Percentiles rank a stretch among this genome's conserved stretches.
phyloP scores from a whole-genome alignment of 2,329 filamentous ascomycete species.

The Dryadomyces sulphureus region DNA sequence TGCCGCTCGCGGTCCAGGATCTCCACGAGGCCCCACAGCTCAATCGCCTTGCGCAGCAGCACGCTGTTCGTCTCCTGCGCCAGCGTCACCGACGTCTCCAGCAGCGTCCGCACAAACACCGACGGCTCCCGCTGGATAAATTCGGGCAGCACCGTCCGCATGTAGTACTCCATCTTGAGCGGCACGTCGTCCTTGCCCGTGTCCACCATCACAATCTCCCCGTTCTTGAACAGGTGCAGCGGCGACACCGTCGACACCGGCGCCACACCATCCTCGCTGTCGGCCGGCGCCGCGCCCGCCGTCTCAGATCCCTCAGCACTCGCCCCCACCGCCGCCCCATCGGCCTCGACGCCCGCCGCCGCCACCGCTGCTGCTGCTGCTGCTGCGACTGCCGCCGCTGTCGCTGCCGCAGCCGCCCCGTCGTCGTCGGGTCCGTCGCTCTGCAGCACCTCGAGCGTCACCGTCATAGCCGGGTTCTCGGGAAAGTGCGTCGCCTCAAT shows the following conservation, averaged over 20 bases:
- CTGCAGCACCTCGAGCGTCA: slow-evolving; percentile 28
- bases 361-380: slow-evolving; percentile 1
- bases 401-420: slow-evolving; percentile 9
- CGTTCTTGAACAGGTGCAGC: slow-evolving; percentile 10
- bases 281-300: background rate
- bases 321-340: no score
- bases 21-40: slow-evolving; percentile 51
- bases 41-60: slow-evolving; percentile 41
- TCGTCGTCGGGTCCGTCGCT: slow-evolving; percentile 18
- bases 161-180: slow-evolving; percentile 42
- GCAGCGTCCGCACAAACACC: slow-evolving; percentile 41
- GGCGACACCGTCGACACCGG: slow-evolving; percentile 18
- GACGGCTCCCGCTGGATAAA: slow-evolving; percentile 46
- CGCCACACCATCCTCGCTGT: slow-evolving; percentile 16
- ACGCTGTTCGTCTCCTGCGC: slow-evolving; percentile 35
- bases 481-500: slow-evolving; percentile 48
- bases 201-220: slow-evolving; percentile 39
- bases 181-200: slow-evolving; percentile 46
- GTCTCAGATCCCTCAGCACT: background rate
- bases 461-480: slow-evolving; percentile 17
- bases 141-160: slow-evolving; percentile 40
- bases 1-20: slow-evolving; percentile 49
- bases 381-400: slow-evolving; percentile 4
- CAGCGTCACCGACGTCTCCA: slow-evolving; percentile 32
- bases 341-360: background rate